A percentile compares a stretch with the other conserved stretches of the same genome.
phyloP scores from a whole-genome alignment of 164 flowering plant genomes.

The Tetracentron sinense region DNA sequence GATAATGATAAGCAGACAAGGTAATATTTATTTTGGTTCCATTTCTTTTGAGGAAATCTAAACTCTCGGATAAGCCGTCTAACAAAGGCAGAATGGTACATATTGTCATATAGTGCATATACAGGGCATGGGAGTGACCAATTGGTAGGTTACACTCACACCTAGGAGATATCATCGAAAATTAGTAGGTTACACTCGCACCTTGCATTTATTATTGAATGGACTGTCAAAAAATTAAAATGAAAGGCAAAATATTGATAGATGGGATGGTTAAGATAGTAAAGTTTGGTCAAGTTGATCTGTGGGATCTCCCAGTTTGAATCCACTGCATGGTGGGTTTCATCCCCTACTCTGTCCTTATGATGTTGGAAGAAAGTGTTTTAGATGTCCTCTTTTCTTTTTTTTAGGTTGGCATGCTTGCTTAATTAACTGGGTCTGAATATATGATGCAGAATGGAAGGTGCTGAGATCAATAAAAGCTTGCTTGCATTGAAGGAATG shows the following conservation, averaged over 20 bases:
- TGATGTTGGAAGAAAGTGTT: background rate
- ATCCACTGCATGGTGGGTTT: background rate
- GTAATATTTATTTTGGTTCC: slow-evolving; percentile 21
- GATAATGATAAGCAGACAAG: slow-evolving; percentile 96
- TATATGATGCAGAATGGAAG: slow-evolving; percentile 72
- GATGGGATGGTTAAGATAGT: background rate
- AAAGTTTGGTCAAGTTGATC: background rate
- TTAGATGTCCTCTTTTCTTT: background rate
- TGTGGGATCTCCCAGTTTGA: background rate
- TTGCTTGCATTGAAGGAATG: slow-evolving; percentile 91
- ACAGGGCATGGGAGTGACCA: background rate
- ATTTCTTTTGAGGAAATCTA: background rate
- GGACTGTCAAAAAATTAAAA: background rate
- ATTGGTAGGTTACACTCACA: too few relatives aligned
- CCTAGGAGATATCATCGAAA: too few relatives aligned
- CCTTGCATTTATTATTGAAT: background rate
- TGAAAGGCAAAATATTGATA: background rate
- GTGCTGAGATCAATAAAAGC: slow-evolving; percentile 94
- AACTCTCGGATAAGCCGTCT: background rate
- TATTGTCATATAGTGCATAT: too few relatives aligned
- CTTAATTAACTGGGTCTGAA: slow-evolving; percentile 1
- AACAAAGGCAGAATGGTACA: background rate
- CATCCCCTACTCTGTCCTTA: background rate
- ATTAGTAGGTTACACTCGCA: background rate
- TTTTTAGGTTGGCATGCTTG: background rate